Evolutionary conservation across 306 rosid species (phyloP), one percentile per base, ranked within the genome.

Genomic region (Ammopiptanthus mongolicus): DNA sequence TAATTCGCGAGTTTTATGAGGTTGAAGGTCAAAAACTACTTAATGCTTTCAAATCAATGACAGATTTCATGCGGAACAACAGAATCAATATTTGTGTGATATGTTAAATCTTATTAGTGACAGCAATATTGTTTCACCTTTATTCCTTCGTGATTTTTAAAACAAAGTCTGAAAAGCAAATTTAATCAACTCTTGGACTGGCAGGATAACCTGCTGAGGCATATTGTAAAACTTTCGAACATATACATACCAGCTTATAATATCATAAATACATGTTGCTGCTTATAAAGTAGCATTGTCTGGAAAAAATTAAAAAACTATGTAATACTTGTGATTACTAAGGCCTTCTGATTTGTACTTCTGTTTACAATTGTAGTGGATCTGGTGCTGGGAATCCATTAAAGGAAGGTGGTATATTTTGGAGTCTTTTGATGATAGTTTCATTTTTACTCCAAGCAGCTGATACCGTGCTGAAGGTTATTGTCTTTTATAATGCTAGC

Each of bases 401-500:
- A 53, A 85, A 82, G 81, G 96, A 93, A 57, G 97, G 93, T 51
- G 93, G 97, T 69, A 77, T 85, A 29, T 93, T 93, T 76, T 93
- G 98, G 98, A 91, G 91, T 77, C 80, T 88, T 86, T 62, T 93
- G 87, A 93, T 93, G 98, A 89, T 87, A 65, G 58, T 91, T 81
- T 93, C 98, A 53, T 93, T 91, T 82, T 87, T 89, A 48, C 86
- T 93, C 77, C 98, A 91, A 87, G 98, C 98, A 14, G 97, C 97
- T 22, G 93, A 84, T 78, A 87, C 97, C 0, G 91, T 93, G 37
- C 51, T 93, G 68, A 93, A 93, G 98, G 98, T 93, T 80, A 74
- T 79, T 75, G 64, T 25, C 57, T 53, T 69, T 68, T 69, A 64
- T 28, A 41, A 68, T 62, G 69, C 19, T 69, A 57, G 44, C 58